Base-by-base conservation (phyloP, 148 eudicot species). In the Fallopia convolvulus region DNA sequence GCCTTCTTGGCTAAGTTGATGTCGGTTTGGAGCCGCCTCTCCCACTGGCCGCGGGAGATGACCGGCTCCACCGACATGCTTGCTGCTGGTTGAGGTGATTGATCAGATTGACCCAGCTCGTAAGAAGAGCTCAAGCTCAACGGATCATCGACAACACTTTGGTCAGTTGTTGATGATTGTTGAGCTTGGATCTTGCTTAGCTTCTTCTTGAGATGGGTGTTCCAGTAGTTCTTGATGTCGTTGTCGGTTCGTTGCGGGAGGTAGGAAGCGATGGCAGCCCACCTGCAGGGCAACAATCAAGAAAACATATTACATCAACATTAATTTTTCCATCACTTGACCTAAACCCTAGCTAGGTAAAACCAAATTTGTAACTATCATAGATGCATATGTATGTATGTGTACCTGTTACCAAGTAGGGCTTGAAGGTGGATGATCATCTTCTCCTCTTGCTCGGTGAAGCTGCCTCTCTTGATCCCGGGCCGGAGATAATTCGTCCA, bases 401-500 rank as follows among this genome's bases (percentile, higher is more conserved):
- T 71, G 49, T 83, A 87, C 90, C 86, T 79, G 81, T 87, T 87
- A 68, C 90, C 90, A 76, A 87, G 82, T 46, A 87, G 77, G 73
- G 82, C 85, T 77, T 86, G 89, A 76, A 86, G 80, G 82, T 86
- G 89, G 40, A 84, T 63, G 46, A 87, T 87, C 87, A 87, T 85
- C 77, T 79, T 84, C 78, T 87, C 90, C 74, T 87, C 90, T 36
- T 87, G 86, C 70, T 86, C 79, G 13, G 84, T 83, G 84, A 87
- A 87, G 82, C 81, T 87, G 55, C 89, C 89, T 13, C 87, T 82
- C 71, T 87, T 87, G 81, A 87, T 87, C 30, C 87, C 89, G 0
- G 90, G 90, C 39, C 90, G 78, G 48, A 87, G 84, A 41, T 87
- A 87, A 74, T 87, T 87, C 0, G 90, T 87, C 90, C 90, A 87